Evolutionary conservation across 2,329 filamentous ascomycete genomes (phyloP).

Genomic region (Exophiala sp.): DNA sequence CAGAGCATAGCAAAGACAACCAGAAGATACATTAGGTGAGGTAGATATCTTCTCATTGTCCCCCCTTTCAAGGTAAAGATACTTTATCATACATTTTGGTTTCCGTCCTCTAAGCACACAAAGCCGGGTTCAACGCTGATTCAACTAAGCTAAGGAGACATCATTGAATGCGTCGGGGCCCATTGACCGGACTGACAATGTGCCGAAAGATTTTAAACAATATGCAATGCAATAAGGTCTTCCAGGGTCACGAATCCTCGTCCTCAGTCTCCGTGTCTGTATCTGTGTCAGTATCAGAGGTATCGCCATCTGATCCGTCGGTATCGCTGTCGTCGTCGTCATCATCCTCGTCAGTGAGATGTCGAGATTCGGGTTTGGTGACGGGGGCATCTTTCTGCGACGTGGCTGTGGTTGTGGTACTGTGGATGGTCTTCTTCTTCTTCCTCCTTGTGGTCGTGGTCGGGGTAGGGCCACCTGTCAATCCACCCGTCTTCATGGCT

Average conservation of each 20-base stretch:
- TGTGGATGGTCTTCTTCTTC: slow-evolving; percentile 28
- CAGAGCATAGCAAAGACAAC: too few relatives aligned
- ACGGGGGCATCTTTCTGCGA: slow-evolving; percentile 59
- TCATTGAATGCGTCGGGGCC: too few relatives aligned
- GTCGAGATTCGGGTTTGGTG: slow-evolving; percentile 45
- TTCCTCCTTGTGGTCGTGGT: slow-evolving; percentile 55
- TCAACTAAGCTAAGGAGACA: too few relatives aligned
- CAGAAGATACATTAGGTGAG: too few relatives aligned
- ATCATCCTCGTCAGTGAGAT: slow-evolving; percentile 54
- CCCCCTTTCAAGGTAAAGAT: too few relatives aligned
- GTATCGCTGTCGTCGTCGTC: slow-evolving; percentile 58
- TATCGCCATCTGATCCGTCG: slow-evolving; percentile 55
- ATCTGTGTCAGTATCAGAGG: slow-evolving; percentile 59
- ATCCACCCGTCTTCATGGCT: slow-evolving; percentile 64
- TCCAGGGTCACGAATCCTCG: slow-evolving; percentile 40
- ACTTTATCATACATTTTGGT: too few relatives aligned
- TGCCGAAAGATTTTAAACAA: too few relatives aligned
- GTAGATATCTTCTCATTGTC: too few relatives aligned
- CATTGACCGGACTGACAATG: too few relatives aligned
- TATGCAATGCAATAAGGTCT: too few relatives aligned
- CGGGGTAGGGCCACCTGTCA: slow-evolving; percentile 45
- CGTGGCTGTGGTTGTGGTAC: background rate
- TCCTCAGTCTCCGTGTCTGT: slow-evolving; percentile 71
- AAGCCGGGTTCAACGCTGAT: too few relatives aligned
- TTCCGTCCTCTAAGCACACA: too few relatives aligned